Conservation (phyloP, 139 green algal species). For the Coelastrella sp. region DNA sequence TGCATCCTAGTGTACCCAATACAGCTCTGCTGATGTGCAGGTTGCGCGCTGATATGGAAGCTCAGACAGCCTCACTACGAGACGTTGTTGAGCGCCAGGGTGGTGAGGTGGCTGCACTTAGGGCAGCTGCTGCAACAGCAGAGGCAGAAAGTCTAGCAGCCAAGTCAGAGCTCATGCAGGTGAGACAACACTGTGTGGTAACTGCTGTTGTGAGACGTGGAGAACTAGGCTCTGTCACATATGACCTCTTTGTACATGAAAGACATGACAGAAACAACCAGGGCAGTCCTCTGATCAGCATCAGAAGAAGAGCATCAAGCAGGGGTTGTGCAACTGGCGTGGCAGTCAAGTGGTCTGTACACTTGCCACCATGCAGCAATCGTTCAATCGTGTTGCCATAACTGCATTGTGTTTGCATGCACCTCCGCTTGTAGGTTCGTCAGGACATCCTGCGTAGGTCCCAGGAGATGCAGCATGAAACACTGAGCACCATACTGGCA, state of each 20-base stretch:
- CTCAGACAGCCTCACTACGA: constrained; percentile 26
- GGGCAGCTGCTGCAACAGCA: constrained; percentile 27
- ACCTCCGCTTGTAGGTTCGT: constrained; percentile 34
- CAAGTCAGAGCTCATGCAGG: constrained; percentile 33
- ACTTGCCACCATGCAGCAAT: no score
- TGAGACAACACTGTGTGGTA: background rate
- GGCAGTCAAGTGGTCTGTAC: no score
- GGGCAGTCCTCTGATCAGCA: no score
- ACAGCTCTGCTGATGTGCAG: background rate
- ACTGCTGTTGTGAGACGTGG: no score
- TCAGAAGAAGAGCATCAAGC: no score
- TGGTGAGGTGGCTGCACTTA: constrained; percentile 29
- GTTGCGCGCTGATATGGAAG: constrained; percentile 33
- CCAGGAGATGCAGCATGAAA: constrained; percentile 38
- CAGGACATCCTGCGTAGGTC: background rate
- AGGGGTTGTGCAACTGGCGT: no score
- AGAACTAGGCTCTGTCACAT: no score
- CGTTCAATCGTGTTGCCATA: no score
- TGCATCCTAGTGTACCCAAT: no score
- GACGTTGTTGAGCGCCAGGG: constrained; percentile 37
- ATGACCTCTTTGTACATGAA: no score
- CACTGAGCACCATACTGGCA: constrained; percentile 40
- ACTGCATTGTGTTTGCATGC: no score
- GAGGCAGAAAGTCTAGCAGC: constrained; percentile 41
- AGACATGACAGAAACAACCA: no score